Base-by-base conservation (phyloP, 2,329 filamentous ascomycete species). In the Colletotrichum eremochloae region DNA sequence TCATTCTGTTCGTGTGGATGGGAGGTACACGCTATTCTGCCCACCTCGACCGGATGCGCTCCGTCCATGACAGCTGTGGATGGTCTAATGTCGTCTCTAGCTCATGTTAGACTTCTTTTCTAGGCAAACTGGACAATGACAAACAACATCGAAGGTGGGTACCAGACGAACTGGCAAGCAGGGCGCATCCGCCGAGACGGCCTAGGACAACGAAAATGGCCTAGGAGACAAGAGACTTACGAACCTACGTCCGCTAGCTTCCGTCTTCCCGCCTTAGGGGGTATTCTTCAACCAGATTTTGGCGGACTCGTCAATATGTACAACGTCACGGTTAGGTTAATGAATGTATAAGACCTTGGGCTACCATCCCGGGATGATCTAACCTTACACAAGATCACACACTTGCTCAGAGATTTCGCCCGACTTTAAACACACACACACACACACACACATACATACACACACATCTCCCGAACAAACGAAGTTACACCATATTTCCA, bases 241-340 rank as follows among this genome's bases (percentile, higher is more conserved):
- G 57, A 62, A 50, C 44, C 31, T 46, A 42, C 33, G 50, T n/a
- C 53, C 48, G 55, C 60, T 65, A 70, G 70, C 46, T 55, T 61
- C 70, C 60, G 55, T 70, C 70, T 56, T 69, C 66, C 70, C 70
- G 66, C 50, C 24, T 56, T 56, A 38, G 48, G 48, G 12, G 24
- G 33, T 60, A 56, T 36, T 20, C 50, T 55, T 52, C 40, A 33
- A 61, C 18, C 66, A 55, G 42, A 31, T 56, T 20, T 46, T 42
- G 42, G 55, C 36, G 50, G 46, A 38, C 20, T 48, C 66, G 53
- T 24, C 44, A 9, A 12, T 7, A 52, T 11, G 66, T 57, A 48
- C 60, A 36, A 61, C 70, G 31, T 52, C 7, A 9, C 14, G 40
- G 31, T 40, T n/a, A 15, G 33, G n/a, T 24, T 18, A 9, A 58